Evolutionary conservation across 2,329 filamentous ascomycete genomes (phyloP).

Genomic region (Chaetomiaceae sp.): DNA sequence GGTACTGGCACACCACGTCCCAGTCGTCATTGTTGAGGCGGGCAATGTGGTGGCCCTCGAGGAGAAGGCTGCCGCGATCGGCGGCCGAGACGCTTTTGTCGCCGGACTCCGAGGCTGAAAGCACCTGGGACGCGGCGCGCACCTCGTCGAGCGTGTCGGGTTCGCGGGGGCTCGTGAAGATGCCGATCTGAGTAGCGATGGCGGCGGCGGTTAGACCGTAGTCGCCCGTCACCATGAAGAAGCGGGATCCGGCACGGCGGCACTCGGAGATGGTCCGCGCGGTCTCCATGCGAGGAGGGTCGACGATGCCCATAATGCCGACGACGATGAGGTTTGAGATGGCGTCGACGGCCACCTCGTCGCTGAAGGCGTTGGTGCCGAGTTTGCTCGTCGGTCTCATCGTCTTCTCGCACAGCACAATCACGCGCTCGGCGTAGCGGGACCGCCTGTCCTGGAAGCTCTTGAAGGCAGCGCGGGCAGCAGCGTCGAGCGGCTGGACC

Average conservation of each 20-base stretch:
- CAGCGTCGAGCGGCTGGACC: neutral
- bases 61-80: slow-evolving; percentile 28
- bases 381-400: neutral
- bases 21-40: slow-evolving; percentile 46
- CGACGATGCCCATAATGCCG: slow-evolving; percentile 52
- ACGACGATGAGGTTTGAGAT: slow-evolving; percentile 51
- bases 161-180: slow-evolving; percentile 10
- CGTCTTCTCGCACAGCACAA: slow-evolving; percentile 4
- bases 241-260: slow-evolving; percentile 51
- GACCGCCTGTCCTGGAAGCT: neutral
- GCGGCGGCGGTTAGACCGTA: slow-evolving; percentile 55
- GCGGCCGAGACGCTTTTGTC: neutral
- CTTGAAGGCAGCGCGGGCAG: slow-evolving; percentile 3
- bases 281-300: slow-evolving; percentile 60
- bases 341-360: neutral
- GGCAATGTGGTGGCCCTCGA: slow-evolving; percentile 55
- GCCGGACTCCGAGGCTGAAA: neutral
- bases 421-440: slow-evolving; percentile 1
- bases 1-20: slow-evolving; percentile 44
- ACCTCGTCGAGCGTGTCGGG: slow-evolving; percentile 4
- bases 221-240: slow-evolving; percentile 61
- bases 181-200: slow-evolving; percentile 51
- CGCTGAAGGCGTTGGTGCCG: slow-evolving; percentile 7
- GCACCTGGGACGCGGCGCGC: neutral
- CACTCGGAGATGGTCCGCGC: slow-evolving; percentile 51